phyloP scores from a whole-genome alignment of 2,329 filamentous ascomycete genomes.

The Ciborinia camelliae region DNA sequence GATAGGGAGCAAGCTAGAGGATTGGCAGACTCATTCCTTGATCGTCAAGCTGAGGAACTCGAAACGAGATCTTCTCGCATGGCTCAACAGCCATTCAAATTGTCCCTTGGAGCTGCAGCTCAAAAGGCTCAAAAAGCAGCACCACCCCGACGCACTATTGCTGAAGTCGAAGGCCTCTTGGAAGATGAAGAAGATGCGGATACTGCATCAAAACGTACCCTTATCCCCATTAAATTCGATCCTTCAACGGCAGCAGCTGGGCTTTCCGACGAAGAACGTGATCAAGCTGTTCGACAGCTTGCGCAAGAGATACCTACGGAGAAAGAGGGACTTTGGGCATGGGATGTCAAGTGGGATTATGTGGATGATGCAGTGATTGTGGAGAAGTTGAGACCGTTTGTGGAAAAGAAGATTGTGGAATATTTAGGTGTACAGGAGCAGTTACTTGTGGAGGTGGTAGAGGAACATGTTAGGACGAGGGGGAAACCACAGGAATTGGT shows the following conservation, averaged over 20 bases:
- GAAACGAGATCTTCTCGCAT: conserved; percentile 45
- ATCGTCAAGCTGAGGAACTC: conserved; percentile 76
- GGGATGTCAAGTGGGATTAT: conserved; percentile 88
- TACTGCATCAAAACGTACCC: conserved; percentile 64
- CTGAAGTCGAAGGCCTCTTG: conserved; percentile 88
- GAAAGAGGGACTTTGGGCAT: conserved; percentile 84
- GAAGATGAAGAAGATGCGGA: conserved; percentile 91
- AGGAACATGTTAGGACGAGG: conserved; percentile 77
- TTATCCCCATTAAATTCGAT: conserved; percentile 81
- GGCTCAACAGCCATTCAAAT: conserved; percentile 77
- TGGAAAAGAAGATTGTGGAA: conserved; percentile 97
- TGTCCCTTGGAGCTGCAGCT: conserved; percentile 85
- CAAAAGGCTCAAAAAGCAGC: conserved; percentile 63
- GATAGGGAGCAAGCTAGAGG: conserved; percentile 76
- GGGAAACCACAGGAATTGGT: conserved; percentile 75
- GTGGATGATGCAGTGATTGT: conserved; percentile 77
- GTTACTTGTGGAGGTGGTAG: conserved; percentile 87
- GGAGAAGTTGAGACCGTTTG: conserved; percentile 87
- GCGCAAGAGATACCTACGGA: conserved; percentile 88
- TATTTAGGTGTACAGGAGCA: conserved; percentile 95
- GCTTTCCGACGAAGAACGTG: conserved; percentile 83
- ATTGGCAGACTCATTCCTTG: conserved; percentile 88
- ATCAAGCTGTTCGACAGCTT: conserved; percentile 74
- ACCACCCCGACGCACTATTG: conserved; percentile 71
- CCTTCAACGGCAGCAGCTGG: conserved; percentile 57